Evolutionary conservation across 108 stramenopile species (phyloP), one percentile per base, ranked within the genome.

Genomic region (Cylindrotheca closterium): DNA sequence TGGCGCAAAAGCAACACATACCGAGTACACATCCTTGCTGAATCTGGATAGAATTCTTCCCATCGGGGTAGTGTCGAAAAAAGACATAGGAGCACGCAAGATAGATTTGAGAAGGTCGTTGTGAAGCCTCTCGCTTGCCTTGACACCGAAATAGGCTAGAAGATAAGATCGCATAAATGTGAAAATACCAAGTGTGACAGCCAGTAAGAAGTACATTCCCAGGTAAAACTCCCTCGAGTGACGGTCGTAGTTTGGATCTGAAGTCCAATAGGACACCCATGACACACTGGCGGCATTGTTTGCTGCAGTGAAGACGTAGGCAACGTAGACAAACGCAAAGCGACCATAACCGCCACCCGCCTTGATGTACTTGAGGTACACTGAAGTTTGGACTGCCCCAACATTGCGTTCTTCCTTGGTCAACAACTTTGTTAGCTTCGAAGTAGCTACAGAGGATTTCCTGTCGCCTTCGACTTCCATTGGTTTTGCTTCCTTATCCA

Each of bases 41-140:
- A 96, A 96, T 7, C 94, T 70, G 23, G 79, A 85, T 18, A 96
- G 52, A 42, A 97, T 90, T 58, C 97, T 75, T 15, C 97, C 97
- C 3, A 94, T 74, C 2, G 97, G 97, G 0, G 94, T 96, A 21
- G 91, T 85, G 64, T 98, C 97, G 67, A 95, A 96, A 71, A 94
- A 97, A 15, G 68, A 65, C 78, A 94, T 86, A 1, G 95, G 95
- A 15, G 95, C 95, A 27, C 73, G 55, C 31, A 98, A 55, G 10
- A 98, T 82, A 8, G 81, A 83, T 8, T 64, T 57, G 27, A 86
- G 68, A 61, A 80, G 77, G 31, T 75, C 51, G 28, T 74, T 71
- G 59, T 88, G 89, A 34, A 80, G 67, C 52, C 53, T 76, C 47
- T 64, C 62, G 3, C 85, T 71, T 2, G 91, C 88, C 17, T 62